Conservation (phyloP, 345 rosid species). For the Citrus australasica region DNA sequence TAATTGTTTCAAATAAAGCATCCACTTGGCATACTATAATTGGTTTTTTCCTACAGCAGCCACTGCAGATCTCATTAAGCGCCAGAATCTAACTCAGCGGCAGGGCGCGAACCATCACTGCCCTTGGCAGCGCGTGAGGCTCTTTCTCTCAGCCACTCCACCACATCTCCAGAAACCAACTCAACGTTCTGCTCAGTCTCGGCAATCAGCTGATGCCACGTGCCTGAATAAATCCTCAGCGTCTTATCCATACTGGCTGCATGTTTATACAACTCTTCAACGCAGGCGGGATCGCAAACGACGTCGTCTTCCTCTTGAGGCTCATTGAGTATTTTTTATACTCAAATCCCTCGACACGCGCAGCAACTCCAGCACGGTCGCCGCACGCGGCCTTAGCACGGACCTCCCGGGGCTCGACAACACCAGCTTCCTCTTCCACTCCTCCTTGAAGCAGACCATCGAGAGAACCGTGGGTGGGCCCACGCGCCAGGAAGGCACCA, state of each 20-base stretch:
- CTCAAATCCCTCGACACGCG: slow-evolving; percentile 76
- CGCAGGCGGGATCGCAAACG: slow-evolving; percentile 76
- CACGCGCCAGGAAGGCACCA: slow-evolving; percentile 87
- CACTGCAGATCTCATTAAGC: neutral
- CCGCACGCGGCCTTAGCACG: slow-evolving; percentile 65
- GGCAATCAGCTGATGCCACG: slow-evolving; percentile 92
- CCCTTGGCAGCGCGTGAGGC: slow-evolving; percentile 15
- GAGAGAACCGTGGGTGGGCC: slow-evolving; percentile 83
- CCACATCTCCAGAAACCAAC: slow-evolving; percentile 61
- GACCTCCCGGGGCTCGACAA: slow-evolving; percentile 58
- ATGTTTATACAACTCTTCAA: slow-evolving; percentile 59
- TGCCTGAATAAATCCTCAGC: slow-evolving; percentile 58
- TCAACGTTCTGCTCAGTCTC: slow-evolving; percentile 72
- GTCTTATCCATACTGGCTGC: slow-evolving; percentile 70
- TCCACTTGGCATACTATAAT: neutral
- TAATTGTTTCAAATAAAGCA: neutral
- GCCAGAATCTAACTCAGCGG: neutral
- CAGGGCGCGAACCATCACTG: neutral
- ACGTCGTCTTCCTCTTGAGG: slow-evolving; percentile 72
- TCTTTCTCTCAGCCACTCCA: slow-evolving; percentile 64
- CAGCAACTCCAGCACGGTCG: slow-evolving; percentile 74
- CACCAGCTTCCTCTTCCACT: slow-evolving; percentile 74
- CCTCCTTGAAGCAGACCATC: slow-evolving; percentile 67
- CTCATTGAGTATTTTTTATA: slow-evolving; percentile 44
- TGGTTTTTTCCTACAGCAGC: neutral